Base-by-base conservation (phyloP, 148 eudicot species). In the Rhododendron vialii region DNA sequence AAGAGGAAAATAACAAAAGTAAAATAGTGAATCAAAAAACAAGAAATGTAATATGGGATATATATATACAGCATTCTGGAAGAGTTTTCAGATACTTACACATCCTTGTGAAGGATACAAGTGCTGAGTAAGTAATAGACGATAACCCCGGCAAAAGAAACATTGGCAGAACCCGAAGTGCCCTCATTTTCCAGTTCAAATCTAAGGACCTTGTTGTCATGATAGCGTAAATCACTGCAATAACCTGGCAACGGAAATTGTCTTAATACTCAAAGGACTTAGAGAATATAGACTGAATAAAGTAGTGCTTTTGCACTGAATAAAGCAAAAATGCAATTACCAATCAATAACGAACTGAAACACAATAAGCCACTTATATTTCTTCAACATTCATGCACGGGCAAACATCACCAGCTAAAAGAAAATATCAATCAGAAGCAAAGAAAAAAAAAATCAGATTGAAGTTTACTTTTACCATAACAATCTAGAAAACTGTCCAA, bases 181-280 rank as follows among this genome's bases (percentile, higher is more conserved):
- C 97, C 90, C 98, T 93, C 88, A 89, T 93, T 87, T 93, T 93
- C 98, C 98, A 96, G 84, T 95, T 84, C 90, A 90, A 82, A 41
- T 91, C 89, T 35, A 92, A 76, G 41, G 95, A 87, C 90, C 97
- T 91, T 77, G 99, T 92, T 65, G 96, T 93, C 93, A 93, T 89
- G 83, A 96, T 92, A 82, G 99, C 99, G 92, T 92, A 95, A 85
- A 88, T 92, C 89, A 95, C 98, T 36, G 99, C 99, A 92, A 92
- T 84, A 81, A 94, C 76, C 99, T 96, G 93, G 81, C 35, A 88
- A 61, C 84, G 75, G 36, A 74, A 80, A 86, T 65, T 26, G 71
- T 50, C 20, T 65, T 20, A 59, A 55, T 28, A 82, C 67, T 35
- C 69, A 67, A 55, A 81, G 13, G 0, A 24, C n/a, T 38, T 36